Evolutionary conservation across 768 basidiomycete genomes (phyloP), one percentile per base, ranked within the genome.

Genomic region (Lactarius akahatsu): DNA sequence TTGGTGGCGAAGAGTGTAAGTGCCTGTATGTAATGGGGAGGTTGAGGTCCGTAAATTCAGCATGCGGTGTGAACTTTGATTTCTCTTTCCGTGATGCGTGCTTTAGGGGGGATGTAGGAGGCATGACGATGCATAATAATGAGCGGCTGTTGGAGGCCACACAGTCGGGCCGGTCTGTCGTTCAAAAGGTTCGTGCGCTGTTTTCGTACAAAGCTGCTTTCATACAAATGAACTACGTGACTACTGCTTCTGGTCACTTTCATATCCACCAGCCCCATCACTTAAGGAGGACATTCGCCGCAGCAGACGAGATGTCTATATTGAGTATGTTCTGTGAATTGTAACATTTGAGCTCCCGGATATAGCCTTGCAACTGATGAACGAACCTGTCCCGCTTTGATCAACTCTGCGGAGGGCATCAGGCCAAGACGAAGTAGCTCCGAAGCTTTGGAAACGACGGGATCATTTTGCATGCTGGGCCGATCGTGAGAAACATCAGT

Each of bases 1-100:
- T 89, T 18, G 87, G 82, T 69, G 83, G 87, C 34, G 85, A 83
- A 1, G 88, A 85, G 50, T 86, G 81, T 13, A 94, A 72, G 71
- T 93, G 92, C 11, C 91, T 84, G 75, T 94, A 94, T 7, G 92
- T 94, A 67, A 95, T 88, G 2, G 74, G 75, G 15, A 87, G 90
- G 68, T 80, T 77, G 63, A 90, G 80, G 72, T 91, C 89, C 56
- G 83, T 79, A 65, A 84, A 87, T 68, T 85, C 82, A 55, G 56
- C 59, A 20, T 64, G 63, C 4, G 59, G 67, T 10, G 47, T 45
- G 36, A 68, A 64, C 40, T 43, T 56, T 26, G 67, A 59, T 54
- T 65, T 70, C 28, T 55, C 67, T 23, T 62, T 68, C 20, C 28
- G 56, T 23, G 57, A n/a, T 5, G 66, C 23, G 8, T 64, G 60